Conservation (phyloP, 2,329 filamentous ascomycete genomes). For the Pseudogymnoascus sp. region DNA sequence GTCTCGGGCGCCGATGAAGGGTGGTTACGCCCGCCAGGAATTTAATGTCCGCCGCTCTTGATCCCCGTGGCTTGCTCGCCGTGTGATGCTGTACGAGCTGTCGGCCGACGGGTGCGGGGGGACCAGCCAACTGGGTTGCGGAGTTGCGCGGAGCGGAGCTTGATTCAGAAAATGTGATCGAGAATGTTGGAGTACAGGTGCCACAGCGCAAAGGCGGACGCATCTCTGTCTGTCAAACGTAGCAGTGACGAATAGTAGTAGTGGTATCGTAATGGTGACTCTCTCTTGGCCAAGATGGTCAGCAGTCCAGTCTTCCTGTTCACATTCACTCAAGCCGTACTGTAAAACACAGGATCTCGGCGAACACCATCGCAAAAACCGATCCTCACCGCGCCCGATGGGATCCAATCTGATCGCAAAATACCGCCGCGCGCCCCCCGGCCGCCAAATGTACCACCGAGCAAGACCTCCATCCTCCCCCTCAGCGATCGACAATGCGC, state of each 20-base stretch:
- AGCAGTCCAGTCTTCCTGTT: not conserved
- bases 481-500: not conserved
- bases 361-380: not conserved
- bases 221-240: constrained; percentile 4
- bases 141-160: not conserved
- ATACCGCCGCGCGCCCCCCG: not conserved
- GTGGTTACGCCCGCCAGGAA: constrained; percentile 1
- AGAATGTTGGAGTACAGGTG: not conserved
- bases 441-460: not conserved
- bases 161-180: not conserved
- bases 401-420: not conserved
- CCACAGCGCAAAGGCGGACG: not conserved
- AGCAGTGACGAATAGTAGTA: not conserved
- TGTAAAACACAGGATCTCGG: not conserved
- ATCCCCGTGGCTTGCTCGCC: not conserved
- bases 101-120: not conserved
- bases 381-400: not conserved
- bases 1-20: not conserved
- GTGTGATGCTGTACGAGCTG: not conserved
- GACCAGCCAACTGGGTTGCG: not conserved
- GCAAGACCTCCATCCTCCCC: not conserved
- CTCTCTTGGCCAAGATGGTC: not conserved
- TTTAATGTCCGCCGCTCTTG: not conserved
- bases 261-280: not conserved
- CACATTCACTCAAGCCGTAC: not conserved